phyloP scores from a whole-genome alignment of 768 basidiomycete species.

The Favolaschia claudopus region DNA sequence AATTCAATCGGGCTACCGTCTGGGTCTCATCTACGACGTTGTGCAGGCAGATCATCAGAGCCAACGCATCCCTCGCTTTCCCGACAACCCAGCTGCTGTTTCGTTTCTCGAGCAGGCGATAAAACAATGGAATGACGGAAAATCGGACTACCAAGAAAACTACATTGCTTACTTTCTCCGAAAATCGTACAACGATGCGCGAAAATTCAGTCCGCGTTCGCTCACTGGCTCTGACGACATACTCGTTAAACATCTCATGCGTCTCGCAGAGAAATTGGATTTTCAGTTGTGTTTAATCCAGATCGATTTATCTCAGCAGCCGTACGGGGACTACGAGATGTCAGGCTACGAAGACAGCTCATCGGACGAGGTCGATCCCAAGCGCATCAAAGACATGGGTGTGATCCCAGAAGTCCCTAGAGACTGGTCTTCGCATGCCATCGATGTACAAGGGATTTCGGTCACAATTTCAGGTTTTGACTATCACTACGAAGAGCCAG shows the following conservation, averaged over 20 bases:
- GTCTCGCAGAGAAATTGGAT: not conserved
- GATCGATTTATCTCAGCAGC: not conserved
- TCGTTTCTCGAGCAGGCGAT: not conserved
- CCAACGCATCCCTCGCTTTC: not conserved
- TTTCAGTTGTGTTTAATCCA: constrained; percentile 1
- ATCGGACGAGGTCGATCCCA: not conserved
- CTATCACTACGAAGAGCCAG: no score
- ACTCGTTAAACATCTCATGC: not conserved
- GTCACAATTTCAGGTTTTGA: no score
- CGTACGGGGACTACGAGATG: not conserved
- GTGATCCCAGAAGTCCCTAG: not conserved
- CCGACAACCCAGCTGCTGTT: not conserved
- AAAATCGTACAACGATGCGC: not conserved
- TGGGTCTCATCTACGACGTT: not conserved
- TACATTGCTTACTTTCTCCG: not conserved
- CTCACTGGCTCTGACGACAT: not conserved
- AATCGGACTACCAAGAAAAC: not conserved
- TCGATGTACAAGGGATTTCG: not conserved
- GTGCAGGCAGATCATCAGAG: not conserved
- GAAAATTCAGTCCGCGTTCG: not conserved
- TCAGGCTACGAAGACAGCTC: not conserved
- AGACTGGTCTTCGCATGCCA: not conserved
- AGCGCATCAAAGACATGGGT: not conserved
- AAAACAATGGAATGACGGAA: not conserved
- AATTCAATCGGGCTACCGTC: not conserved